A percentile compares a stretch with the other conserved stretches of the same genome.
These are phyloP conservation scores for Plenodomus tracheiphilus DNA, from an alignment of 2,329 filamentous ascomycete genomes.

Conservation along the genomic window DNA sequence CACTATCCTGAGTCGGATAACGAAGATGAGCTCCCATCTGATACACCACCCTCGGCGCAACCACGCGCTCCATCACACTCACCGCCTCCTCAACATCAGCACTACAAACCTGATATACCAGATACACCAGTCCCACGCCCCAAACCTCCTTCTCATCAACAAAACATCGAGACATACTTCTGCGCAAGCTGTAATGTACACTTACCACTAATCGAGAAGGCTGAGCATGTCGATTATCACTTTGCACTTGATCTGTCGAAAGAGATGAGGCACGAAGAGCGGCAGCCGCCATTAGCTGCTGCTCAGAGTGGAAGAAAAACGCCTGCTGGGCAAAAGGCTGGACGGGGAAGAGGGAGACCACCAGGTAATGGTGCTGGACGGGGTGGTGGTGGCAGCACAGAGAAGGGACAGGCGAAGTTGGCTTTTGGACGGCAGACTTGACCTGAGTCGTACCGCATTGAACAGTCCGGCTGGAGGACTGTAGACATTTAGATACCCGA, in stretches of 20 bases:
- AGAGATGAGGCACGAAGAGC: slow-evolving; percentile 48
- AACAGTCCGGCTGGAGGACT: no score
- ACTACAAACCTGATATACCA: slow-evolving; percentile 1
- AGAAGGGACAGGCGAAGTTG: slow-evolving; percentile 52
- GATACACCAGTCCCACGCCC: slow-evolving; percentile 1
- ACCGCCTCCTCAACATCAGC: slow-evolving; percentile 6
- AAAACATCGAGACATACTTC: slow-evolving; percentile 44
- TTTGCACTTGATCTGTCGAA: slow-evolving; percentile 84
- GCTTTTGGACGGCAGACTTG: slow-evolving; percentile 41
- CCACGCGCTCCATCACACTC: slow-evolving; percentile 11
- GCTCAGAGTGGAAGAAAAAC: slow-evolving; percentile 8
- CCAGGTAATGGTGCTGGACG: slow-evolving; percentile 24
- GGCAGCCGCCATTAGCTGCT: slow-evolving; percentile 11
- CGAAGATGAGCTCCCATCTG: slow-evolving; percentile 10
- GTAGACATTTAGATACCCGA: no score
- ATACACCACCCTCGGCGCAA: slow-evolving; percentile 41
- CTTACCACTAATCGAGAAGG: slow-evolving; percentile 62
- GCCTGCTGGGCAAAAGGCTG: slow-evolving; percentile 20
- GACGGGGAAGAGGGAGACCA: slow-evolving; percentile 43
- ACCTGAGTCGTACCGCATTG: no score
- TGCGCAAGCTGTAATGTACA: slow-evolving; percentile 69
- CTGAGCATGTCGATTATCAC: slow-evolving; percentile 92
- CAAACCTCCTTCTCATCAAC: slow-evolving; percentile 19
- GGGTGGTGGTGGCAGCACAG: slow-evolving; percentile 22
- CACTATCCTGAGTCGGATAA: slow-evolving; percentile 5